Conservation (phyloP, 2,329 filamentous ascomycete species). For the Colletotrichum sp. region DNA sequence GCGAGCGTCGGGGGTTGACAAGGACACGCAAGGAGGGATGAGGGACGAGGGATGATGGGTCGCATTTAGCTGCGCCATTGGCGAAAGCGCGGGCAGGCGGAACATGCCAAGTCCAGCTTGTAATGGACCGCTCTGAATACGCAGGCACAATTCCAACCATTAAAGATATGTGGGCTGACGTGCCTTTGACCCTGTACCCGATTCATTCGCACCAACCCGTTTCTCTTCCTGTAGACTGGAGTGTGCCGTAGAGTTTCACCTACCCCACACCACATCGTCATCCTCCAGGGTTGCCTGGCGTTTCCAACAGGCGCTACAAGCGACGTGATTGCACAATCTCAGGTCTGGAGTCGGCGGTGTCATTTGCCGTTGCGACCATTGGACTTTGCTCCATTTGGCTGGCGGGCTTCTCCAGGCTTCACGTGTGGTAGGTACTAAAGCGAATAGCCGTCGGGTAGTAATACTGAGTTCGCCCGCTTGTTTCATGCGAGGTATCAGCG, state of each 20-base stretch:
- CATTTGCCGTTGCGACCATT: background rate
- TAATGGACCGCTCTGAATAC: background rate
- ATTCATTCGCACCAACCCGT: background rate
- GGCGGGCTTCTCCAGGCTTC: background rate
- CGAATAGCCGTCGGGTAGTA: background rate
- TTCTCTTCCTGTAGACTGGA: background rate
- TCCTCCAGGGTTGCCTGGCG: background rate
- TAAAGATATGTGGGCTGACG: background rate
- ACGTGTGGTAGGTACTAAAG: background rate
- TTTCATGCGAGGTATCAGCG: background rate
- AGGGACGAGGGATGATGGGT: background rate
- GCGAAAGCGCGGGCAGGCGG: background rate
- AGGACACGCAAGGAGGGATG: background rate
- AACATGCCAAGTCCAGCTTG: background rate
- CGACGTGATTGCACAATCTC: background rate
- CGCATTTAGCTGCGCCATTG: background rate
- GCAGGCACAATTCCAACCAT: background rate
- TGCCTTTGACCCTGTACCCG: background rate
- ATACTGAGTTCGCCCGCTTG: background rate
- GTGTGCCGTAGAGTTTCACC: background rate
- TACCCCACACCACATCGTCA: background rate
- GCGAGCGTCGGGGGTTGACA: background rate
- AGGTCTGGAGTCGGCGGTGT: background rate
- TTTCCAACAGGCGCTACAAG: background rate
- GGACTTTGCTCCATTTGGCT: background rate